Percentiles rank a stretch among this genome's conserved stretches.
Conservation (phyloP, 208 protist genomes). For the Wallacemonas collosoma region DNA sequence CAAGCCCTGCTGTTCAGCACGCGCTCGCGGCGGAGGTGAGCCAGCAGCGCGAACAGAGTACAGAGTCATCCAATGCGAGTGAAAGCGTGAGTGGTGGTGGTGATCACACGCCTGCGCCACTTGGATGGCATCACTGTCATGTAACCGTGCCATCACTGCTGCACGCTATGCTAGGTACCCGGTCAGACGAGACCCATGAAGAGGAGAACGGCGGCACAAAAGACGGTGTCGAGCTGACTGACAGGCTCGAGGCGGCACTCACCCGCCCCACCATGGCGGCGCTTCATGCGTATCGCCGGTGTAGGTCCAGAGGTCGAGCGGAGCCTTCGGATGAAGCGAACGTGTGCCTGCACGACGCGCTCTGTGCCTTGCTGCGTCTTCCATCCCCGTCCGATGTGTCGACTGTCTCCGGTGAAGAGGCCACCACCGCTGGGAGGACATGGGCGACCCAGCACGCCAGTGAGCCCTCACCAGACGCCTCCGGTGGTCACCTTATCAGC, state of each 20-base stretch:
- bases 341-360: neutral
- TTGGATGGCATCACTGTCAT: neutral
- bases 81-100: neutral
- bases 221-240: neutral
- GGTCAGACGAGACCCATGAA: neutral
- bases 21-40: neutral
- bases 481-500: neutral
- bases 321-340: neutral
- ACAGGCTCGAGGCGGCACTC: neutral
- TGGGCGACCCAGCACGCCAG: neutral
- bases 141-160: conserved; percentile 1
- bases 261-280: neutral
- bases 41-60: too few relatives aligned
- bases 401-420: too few relatives aligned
- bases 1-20: neutral
- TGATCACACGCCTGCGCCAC: neutral
- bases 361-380: neutral
- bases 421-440: too few relatives aligned
- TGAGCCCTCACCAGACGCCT: neutral
- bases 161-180: neutral
- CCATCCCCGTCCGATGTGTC: neutral
- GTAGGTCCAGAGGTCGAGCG: neutral
- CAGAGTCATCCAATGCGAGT: too few relatives aligned
- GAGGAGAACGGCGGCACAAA: neutral
- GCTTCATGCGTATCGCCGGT: neutral